A percentile compares a stretch with the other conserved stretches of the same genome.
These are phyloP conservation scores for Nemania diffusa DNA, from an alignment of 2,329 filamentous ascomycete species.

Conservation along the genomic window DNA sequence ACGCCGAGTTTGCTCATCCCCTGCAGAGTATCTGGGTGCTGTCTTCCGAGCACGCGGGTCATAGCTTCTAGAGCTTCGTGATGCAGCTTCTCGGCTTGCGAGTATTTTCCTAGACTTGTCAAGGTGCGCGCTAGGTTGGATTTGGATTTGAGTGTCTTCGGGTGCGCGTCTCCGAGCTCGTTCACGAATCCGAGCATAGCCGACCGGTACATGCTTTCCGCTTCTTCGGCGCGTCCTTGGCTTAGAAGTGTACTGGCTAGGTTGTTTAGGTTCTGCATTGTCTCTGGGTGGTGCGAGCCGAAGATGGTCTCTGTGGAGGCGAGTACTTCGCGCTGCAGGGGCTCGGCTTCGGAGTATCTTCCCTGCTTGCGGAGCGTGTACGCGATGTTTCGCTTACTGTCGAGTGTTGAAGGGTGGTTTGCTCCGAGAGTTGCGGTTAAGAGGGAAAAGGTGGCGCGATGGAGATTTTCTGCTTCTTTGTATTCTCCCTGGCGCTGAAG, in stretches of 20 bases:
- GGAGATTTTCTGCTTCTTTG: not conserved
- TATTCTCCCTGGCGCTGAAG: not conserved
- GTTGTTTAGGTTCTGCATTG: constrained; percentile 2
- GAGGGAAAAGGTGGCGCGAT: not conserved
- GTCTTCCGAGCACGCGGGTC: not conserved
- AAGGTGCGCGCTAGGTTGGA: constrained; percentile 9
- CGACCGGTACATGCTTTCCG: not conserved
- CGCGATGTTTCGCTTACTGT: not conserved
- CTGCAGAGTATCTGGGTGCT: constrained; percentile 5
- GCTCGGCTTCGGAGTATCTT: not conserved
- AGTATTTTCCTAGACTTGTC: constrained; percentile 1
- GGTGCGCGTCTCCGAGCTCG: constrained; percentile 5
- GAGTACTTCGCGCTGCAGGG: not conserved
- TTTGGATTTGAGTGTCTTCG: constrained; percentile 14
- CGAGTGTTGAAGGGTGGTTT: not conserved
- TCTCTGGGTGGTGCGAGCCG: constrained; percentile 1
- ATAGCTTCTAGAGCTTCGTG: not conserved
- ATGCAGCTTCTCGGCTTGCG: not conserved
- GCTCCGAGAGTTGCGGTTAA: not conserved
- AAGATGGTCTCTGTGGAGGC: not conserved
- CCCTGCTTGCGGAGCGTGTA: not conserved
- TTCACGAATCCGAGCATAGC: not conserved
- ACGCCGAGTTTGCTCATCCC: constrained; percentile 6
- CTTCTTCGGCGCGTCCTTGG: constrained; percentile 3
- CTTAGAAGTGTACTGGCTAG: not conserved